phyloP scores from a whole-genome alignment of 495 filamentous ascomycete species.

The Daldinia concentrica region DNA sequence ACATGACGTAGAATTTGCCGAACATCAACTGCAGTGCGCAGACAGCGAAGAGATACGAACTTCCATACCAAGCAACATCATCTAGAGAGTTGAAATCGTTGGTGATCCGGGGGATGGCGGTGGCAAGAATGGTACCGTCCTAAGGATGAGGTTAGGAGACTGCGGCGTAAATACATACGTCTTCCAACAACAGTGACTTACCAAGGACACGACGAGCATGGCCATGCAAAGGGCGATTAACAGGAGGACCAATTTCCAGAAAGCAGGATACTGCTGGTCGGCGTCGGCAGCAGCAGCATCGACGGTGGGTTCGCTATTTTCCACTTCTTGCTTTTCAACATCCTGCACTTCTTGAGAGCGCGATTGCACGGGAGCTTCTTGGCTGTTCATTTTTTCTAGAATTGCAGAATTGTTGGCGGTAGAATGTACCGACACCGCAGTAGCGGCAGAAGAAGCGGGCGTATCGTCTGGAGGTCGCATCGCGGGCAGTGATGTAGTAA shows the following conservation, averaged over 20 bases:
- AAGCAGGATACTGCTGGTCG: slow-evolving; percentile 28
- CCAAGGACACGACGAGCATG: slow-evolving; percentile 51
- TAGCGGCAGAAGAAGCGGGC: slow-evolving; percentile 8
- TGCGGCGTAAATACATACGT: neutral
- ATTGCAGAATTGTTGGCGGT: neutral
- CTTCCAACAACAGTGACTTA: slow-evolving; percentile 44
- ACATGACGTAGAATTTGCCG: slow-evolving; percentile 60
- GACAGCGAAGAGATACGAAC: slow-evolving; percentile 58
- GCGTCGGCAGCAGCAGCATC: slow-evolving; percentile 10
- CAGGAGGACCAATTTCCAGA: slow-evolving; percentile 31
- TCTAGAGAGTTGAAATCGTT: slow-evolving; percentile 53
- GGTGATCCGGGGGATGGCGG: slow-evolving; percentile 56
- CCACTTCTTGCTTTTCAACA: slow-evolving; percentile 11
- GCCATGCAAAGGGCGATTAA: slow-evolving; percentile 31
- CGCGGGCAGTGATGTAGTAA: neutral
- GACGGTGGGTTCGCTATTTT: slow-evolving; percentile 9
- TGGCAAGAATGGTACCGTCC: slow-evolving; percentile 49
- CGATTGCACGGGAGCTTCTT: slow-evolving; percentile 16
- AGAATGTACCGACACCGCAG: neutral
- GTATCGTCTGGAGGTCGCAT: slow-evolving; percentile 5
- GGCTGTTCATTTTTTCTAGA: slow-evolving; percentile 12
- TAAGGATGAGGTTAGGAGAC: slow-evolving; percentile 7
- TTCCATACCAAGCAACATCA: slow-evolving; percentile 65
- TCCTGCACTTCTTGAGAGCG: slow-evolving; percentile 13
- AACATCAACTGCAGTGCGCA: slow-evolving; percentile 55